Evolutionary conservation across 306 rosid species (phyloP), one percentile per base, ranked within the genome.

Genomic region (barrel medic (Medicago truncatula)): DNA sequence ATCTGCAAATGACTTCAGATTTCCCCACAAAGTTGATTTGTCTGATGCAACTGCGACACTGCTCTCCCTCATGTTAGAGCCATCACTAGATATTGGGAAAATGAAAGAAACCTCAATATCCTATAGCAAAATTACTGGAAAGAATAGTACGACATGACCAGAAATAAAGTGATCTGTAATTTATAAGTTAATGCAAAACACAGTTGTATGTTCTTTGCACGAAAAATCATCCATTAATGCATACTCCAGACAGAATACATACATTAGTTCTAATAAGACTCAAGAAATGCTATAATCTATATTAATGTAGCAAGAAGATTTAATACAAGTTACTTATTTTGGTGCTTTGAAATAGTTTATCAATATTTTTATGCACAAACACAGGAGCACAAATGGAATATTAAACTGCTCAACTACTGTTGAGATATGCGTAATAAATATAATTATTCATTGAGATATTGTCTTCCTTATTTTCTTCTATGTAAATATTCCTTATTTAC

Each of bases 1-100:
- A 73, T 82, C 86, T 11, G 96, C 96, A 75, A 92, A 74, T 74
- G 91, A 83, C 87, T 85, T 92, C 58, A 92, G 73, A 84, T 78
- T 89, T 47, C 82, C 91, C 97, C 93, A 88, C 16, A 92, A 76
- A 78, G 83, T 86, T 60, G 84, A 43, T 71, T 83, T 75, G 44
- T 58, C 75, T 13, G 83, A 46, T 70, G 25, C 79, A 73, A 71
- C 84, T 14, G 57, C 81, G 76, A 18, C 76, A 53, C 63, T 76
- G 38, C 47, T 61, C 80, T 72, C 81, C 76, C 52, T 71, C 12
- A 6, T 25, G 50, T n/a, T 40, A 61, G 81, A 53, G 39, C 39
- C 66, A 49, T 67, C 86, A 44, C 88, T 86, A 81, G 60, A 78
- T 41, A 85, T 80, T 63, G 74, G 47, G 65, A 74, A 67, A 69